A percentile compares a stretch with the other conserved stretches of the same genome.
phyloP scores from a whole-genome alignment of 2,329 filamentous ascomycete genomes.

The Dothideomycetes sp. region DNA sequence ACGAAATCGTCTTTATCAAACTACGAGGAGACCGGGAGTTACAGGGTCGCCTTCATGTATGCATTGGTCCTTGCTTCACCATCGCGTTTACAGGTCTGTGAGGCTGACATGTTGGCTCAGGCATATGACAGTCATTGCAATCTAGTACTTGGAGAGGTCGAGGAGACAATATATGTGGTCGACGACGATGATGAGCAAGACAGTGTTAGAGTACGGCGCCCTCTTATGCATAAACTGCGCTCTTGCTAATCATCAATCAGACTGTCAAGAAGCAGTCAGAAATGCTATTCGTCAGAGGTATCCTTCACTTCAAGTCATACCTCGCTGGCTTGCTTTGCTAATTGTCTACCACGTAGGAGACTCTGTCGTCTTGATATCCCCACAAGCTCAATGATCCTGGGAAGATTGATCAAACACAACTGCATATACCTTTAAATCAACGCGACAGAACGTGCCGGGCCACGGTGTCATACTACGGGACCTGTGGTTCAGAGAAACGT shows the following conservation, averaged over 20 bases:
- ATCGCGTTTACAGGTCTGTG: neutral
- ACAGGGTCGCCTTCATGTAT: constrained; percentile 84
- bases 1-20: constrained; percentile 96
- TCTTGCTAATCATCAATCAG: constrained; percentile 33
- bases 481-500: too few relatives aligned
- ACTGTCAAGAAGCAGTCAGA: constrained; percentile 95
- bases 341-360: too few relatives aligned
- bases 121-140: constrained; percentile 99
- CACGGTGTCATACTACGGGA: too few relatives aligned
- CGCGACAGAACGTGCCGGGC: too few relatives aligned
- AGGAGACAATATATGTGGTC: constrained; percentile 91
- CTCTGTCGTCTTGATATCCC: constrained; percentile 39
- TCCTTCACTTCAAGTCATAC: constrained; percentile 23
- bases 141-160: constrained; percentile 86
- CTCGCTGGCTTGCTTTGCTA: too few relatives aligned
- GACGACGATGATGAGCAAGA: constrained; percentile 76
- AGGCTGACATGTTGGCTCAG: constrained; percentile 34
- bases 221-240: neutral
- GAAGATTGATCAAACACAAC: neutral
- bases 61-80: neutral
- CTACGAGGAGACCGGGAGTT: constrained; percentile 89
- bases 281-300: constrained; percentile 97
- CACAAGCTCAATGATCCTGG: constrained; percentile 18
- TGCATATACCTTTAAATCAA: too few relatives aligned
- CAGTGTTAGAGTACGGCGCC: constrained; percentile 43